phyloP scores from a whole-genome alignment of 345 rosid genomes.

The Capsella bursapastoris region DNA sequence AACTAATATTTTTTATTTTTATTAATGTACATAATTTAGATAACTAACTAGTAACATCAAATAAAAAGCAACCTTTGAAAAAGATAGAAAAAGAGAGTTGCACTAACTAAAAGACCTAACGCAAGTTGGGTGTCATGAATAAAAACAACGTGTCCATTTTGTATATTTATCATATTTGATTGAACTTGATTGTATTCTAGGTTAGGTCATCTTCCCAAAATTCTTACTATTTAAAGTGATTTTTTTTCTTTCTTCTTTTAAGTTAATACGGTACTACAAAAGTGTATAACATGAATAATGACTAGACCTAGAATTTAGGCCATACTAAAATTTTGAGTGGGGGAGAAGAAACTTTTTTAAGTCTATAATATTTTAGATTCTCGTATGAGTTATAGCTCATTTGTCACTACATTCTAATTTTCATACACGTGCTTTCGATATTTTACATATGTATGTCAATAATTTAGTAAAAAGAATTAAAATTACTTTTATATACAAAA shows the following conservation, averaged over 20 bases:
- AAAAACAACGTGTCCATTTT: constrained; percentile 32
- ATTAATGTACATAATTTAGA: not conserved
- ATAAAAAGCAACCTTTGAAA: constrained; percentile 1
- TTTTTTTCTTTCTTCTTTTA: not conserved
- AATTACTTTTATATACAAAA: no score
- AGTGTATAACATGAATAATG: not conserved
- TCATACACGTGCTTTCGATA: not conserved
- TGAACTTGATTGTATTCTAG: constrained; percentile 22
- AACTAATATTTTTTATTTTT: not conserved
- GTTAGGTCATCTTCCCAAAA: constrained; percentile 25
- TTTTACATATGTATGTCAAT: not conserved
- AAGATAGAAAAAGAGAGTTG: constrained; percentile 21
- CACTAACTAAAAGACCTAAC: constrained; percentile 41
- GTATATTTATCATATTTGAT: not conserved
- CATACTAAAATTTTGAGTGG: constrained; percentile 8
- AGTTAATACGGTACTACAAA: not conserved
- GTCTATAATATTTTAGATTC: not conserved
- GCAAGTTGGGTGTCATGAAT: constrained; percentile 35
- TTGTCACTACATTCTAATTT: not conserved
- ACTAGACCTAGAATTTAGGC: not conserved
- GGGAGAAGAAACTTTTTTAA: constrained; percentile 11
- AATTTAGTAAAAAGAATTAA: no score
- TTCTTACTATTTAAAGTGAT: constrained; percentile 15
- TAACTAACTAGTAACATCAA: not conserved
- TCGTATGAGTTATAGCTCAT: not conserved